Conservation (phyloP, 2,329 filamentous ascomycete species). For the Trichophyton rubrum region DNA sequence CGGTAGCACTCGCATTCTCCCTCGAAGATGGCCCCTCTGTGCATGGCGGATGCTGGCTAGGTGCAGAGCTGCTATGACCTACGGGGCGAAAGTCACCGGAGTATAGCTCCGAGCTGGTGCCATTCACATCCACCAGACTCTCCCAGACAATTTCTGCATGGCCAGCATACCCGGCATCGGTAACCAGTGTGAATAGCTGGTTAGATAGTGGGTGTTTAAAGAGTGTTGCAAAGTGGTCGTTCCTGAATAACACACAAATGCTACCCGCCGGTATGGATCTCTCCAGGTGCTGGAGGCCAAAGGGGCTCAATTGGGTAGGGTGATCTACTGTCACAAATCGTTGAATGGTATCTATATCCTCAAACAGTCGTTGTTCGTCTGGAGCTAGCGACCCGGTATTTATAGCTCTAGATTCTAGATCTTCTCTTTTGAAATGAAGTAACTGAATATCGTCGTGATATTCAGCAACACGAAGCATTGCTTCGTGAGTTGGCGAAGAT, state of each 20-base stretch:
- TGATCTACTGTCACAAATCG: conserved; percentile 60
- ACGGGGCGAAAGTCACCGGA: conserved; percentile 83
- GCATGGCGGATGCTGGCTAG: neutral
- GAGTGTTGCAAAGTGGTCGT: conserved; percentile 91
- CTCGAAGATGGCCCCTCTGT: neutral
- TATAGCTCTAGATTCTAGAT: conserved; percentile 66
- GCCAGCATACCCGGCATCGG: conserved; percentile 76
- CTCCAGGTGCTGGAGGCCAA: conserved; percentile 63
- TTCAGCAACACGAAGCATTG: conserved; percentile 60
- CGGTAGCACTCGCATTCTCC: conserved; percentile 34
- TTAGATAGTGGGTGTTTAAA: conserved; percentile 74
- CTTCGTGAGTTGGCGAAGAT: conserved; percentile 54
- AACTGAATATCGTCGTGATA: conserved; percentile 91
- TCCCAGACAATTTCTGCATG: conserved; percentile 96
- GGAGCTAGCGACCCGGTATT: conserved; percentile 47
- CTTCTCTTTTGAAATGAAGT: conserved; percentile 76
- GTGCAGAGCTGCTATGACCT: conserved; percentile 40
- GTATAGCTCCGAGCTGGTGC: conserved; percentile 68
- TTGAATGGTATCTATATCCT: conserved; percentile 76
- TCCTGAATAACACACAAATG: conserved; percentile 85
- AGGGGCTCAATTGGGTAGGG: conserved; percentile 74
- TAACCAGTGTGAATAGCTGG: conserved; percentile 71
- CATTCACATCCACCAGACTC: conserved; percentile 75
- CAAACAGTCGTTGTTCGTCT: conserved; percentile 65
- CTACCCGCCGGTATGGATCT: conserved; percentile 61